A percentile compares a stretch with the other conserved stretches of the same genome.
These are phyloP conservation scores for Amanita fuliginea DNA, from an alignment of 768 basidiomycete species.

Conservation along the genomic window DNA sequence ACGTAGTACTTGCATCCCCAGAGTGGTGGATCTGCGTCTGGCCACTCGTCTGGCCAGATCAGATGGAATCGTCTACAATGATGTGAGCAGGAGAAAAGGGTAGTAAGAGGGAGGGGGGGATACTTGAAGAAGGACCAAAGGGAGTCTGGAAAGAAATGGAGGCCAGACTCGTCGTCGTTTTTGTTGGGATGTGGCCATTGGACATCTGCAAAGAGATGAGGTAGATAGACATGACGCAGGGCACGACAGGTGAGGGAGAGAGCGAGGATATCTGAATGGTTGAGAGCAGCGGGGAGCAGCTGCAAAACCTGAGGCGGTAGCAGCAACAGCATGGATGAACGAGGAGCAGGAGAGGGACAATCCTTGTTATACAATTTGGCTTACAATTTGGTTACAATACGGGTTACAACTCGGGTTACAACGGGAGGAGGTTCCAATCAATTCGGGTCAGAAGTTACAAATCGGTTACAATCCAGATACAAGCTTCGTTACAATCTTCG, in stretches of 20 bases:
- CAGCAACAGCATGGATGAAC: constrained; percentile 5
- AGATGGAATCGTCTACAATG: constrained; percentile 23
- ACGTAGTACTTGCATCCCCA: constrained; percentile 25
- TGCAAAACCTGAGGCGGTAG: constrained; percentile 16
- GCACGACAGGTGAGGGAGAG: constrained; percentile 18
- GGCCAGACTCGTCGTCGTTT: constrained; percentile 21
- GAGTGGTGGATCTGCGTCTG: constrained; percentile 26
- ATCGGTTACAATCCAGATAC: too few relatives aligned
- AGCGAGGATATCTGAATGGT: constrained; percentile 13
- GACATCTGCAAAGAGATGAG: constrained; percentile 22
- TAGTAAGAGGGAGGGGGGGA: constrained; percentile 8
- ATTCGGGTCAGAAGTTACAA: too few relatives aligned
- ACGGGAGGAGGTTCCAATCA: too few relatives aligned
- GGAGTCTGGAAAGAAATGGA: constrained; percentile 27
- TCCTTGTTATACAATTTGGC: too few relatives aligned
- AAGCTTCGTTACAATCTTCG: too few relatives aligned
- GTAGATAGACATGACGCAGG: constrained; percentile 17
- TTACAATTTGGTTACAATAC: too few relatives aligned
- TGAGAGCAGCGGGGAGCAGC: constrained; percentile 14
- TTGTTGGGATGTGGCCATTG: constrained; percentile 30
- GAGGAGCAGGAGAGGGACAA: too few relatives aligned
- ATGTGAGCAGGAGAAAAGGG: not conserved
- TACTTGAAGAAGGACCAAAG: constrained; percentile 28
- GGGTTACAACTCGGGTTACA: too few relatives aligned
- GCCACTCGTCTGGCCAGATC: constrained; percentile 35